Evolutionary conservation across 2,329 filamentous ascomycete species (phyloP).

Genomic region (Trichoderma breve): DNA sequence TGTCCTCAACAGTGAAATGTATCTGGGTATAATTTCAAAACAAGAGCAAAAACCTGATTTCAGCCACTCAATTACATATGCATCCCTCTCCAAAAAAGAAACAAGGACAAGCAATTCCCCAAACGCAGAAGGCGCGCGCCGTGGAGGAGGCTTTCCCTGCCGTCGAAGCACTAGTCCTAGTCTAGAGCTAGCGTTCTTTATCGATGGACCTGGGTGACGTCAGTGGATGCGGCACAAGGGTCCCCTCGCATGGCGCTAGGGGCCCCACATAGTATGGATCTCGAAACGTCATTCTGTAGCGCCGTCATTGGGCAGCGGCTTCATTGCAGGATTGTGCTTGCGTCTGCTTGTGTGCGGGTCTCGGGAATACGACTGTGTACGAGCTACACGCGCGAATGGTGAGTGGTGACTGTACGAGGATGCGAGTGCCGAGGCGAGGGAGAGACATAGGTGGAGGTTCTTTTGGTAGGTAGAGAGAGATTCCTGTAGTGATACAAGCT

Average conservation of each 20-base stretch:
- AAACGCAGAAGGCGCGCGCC: conserved; percentile 2
- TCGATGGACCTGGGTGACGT: conserved; percentile 9
- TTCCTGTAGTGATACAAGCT: neutral
- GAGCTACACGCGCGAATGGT: neutral
- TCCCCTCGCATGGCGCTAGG: neutral
- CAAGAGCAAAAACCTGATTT: neutral
- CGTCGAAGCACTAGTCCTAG: neutral
- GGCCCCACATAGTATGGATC: conserved; percentile 5
- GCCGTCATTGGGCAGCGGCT: neutral
- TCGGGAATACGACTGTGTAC: neutral
- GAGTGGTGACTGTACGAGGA: neutral
- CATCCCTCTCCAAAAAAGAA: neutral
- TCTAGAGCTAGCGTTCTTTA: neutral
- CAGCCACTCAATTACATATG: neutral
- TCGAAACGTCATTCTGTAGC: conserved; percentile 17
- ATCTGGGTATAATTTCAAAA: neutral
- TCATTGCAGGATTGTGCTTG: conserved; percentile 14
- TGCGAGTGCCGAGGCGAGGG: neutral
- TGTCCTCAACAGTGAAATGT: neutral
- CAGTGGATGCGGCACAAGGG: conserved; percentile 20
- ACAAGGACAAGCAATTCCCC: neutral
- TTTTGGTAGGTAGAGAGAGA: neutral
- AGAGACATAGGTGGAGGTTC: neutral
- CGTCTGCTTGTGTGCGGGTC: neutral
- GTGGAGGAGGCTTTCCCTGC: neutral